These are phyloP conservation scores for Lactifluus volemus DNA, from an alignment of 768 basidiomycete genomes.

Conservation along the genomic window DNA sequence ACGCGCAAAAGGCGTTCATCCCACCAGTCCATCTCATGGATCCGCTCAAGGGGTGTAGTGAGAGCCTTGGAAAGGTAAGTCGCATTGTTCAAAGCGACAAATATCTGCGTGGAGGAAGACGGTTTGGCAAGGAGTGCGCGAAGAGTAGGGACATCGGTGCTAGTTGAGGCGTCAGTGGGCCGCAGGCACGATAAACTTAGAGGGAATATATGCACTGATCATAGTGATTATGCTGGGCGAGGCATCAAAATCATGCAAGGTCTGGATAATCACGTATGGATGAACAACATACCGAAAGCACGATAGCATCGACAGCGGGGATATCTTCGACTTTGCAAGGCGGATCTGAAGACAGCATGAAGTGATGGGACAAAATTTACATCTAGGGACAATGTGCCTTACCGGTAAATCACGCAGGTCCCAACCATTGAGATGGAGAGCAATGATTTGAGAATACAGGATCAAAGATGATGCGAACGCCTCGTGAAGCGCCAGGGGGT, in stretches of 20 bases:
- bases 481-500: slow-evolving; percentile 27
- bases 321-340: slow-evolving; percentile 36
- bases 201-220: slow-evolving; percentile 25
- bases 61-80: slow-evolving; percentile 26
- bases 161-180: background rate
- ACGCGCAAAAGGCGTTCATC: slow-evolving; percentile 25
- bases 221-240: slow-evolving; percentile 30
- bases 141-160: slow-evolving; percentile 30
- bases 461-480: slow-evolving; percentile 33
- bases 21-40: slow-evolving; percentile 48
- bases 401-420: slow-evolving; percentile 30
- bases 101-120: slow-evolving; percentile 30
- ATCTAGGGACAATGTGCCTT: slow-evolving; percentile 2
- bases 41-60: slow-evolving; percentile 26
- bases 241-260: background rate
- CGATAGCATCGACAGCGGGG: slow-evolving; percentile 42
- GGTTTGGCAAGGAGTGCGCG: slow-evolving; percentile 22
- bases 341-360: slow-evolving; percentile 20
- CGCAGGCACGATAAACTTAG: background rate
- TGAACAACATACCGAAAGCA: slow-evolving; percentile 35
- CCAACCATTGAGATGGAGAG: slow-evolving; percentile 26
- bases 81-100: slow-evolving; percentile 39
- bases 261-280: background rate
- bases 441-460: slow-evolving; percentile 31
- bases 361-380: background rate